Evolutionary conservation across 371 early-diverging fungal species (phyloP).

Genomic region (Mortierella polycephala): DNA sequence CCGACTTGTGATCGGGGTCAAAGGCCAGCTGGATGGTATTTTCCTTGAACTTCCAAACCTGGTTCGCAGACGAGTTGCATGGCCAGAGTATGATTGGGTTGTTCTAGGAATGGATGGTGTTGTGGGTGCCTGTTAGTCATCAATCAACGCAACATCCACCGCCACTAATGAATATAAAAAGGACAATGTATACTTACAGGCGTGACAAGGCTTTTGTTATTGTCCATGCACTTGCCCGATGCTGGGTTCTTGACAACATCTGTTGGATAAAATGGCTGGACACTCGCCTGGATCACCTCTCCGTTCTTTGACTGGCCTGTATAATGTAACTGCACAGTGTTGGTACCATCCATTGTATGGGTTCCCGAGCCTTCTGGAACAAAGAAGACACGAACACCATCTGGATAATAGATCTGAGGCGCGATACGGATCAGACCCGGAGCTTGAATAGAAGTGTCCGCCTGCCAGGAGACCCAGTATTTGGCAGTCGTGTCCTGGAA

Average conservation of each 20-base stretch:
- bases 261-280: constrained; percentile 49
- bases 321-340: constrained; percentile 43
- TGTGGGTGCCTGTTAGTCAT: no score
- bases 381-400: constrained; percentile 53
- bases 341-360: constrained; percentile 41
- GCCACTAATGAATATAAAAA: no score
- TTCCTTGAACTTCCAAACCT: constrained; percentile 55
- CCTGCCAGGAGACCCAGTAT: constrained; percentile 54
- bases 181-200: constrained; percentile 24
- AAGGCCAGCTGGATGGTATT: constrained; percentile 43
- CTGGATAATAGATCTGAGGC: constrained; percentile 49
- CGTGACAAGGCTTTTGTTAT: constrained; percentile 9
- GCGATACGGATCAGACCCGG: constrained; percentile 51
- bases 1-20: constrained; percentile 33
- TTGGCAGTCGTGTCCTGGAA: constrained; percentile 50
- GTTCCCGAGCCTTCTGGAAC: constrained; percentile 37
- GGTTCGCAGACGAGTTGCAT: constrained; percentile 37
- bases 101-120: constrained; percentile 13
- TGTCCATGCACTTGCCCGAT: constrained; percentile 44
- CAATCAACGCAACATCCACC: no score
- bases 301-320: constrained; percentile 33
- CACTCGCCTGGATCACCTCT: constrained; percentile 45
- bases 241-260: constrained; percentile 33
- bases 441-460: constrained; percentile 38
- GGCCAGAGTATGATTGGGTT: constrained; percentile 39